Percentiles rank a stretch among this genome's conserved stretches.
Conservation (phyloP, 139 green algal genomes). For the Micractinium conductrix region DNA sequence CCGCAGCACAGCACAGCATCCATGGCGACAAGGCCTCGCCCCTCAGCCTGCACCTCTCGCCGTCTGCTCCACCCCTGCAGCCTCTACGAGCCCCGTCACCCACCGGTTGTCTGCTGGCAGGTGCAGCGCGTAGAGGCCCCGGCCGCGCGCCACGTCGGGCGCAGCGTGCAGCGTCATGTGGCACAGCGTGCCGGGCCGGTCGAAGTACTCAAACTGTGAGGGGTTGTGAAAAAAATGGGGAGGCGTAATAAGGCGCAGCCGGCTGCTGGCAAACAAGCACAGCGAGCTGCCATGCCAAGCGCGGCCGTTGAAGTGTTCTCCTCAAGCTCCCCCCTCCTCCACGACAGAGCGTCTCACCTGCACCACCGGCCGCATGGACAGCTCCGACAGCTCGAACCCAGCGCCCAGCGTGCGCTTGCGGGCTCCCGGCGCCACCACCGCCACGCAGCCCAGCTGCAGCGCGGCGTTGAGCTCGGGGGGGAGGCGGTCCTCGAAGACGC, state of each 20-base stretch:
- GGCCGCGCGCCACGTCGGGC: slow-evolving; percentile 45
- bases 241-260: no score
- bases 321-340: neutral
- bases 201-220: slow-evolving; percentile 38
- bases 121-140: slow-evolving; percentile 66
- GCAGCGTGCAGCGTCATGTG: slow-evolving; percentile 78
- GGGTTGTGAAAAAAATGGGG: no score
- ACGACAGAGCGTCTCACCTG: slow-evolving; percentile 7
- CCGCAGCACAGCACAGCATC: neutral
- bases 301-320: no score
- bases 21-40: neutral
- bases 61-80: no score
- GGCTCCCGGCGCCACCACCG: slow-evolving; percentile 53
- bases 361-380: slow-evolving; percentile 64
- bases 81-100: no score
- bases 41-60: no score
- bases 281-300: no score
- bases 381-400: slow-evolving; percentile 72
- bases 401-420: slow-evolving; percentile 53
- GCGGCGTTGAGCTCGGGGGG: slow-evolving; percentile 67
- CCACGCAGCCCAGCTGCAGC: slow-evolving; percentile 81
- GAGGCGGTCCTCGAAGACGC: slow-evolving; percentile 84
- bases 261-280: no score
- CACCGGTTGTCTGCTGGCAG: slow-evolving; percentile 47
- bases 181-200: slow-evolving; percentile 59